Conservation (phyloP, 164 flowering plant species). For the Aristolochia contorta region DNA sequence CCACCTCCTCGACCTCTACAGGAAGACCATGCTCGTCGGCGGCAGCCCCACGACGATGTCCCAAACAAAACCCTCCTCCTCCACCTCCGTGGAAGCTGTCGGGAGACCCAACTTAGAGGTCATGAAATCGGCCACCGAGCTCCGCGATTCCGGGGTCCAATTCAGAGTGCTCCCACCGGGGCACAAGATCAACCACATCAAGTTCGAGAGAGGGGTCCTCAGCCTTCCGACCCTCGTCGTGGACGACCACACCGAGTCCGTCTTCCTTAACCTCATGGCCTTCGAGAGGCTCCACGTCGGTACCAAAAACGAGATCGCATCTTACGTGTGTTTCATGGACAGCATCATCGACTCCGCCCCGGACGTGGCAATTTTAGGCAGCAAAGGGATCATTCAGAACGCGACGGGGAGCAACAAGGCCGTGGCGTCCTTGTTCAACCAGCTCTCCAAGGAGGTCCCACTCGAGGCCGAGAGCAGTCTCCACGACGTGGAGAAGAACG, state of each 20-base stretch:
- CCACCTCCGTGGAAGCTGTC: too few species aligned
- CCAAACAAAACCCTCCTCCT: too few species aligned
- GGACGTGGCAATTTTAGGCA: slow-evolving; percentile 35
- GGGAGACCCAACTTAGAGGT: background rate
- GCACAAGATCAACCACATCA: slow-evolving; percentile 29
- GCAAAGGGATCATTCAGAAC: slow-evolving; percentile 31
- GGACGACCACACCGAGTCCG: slow-evolving; percentile 36
- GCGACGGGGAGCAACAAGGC: slow-evolving; percentile 43
- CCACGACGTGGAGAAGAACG: slow-evolving; percentile 20
- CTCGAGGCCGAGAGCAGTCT: slow-evolving; percentile 29
- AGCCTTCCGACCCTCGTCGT: slow-evolving; percentile 29
- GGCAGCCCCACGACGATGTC: background rate
- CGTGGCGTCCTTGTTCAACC: slow-evolving; percentile 41
- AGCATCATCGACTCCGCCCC: slow-evolving; percentile 33
- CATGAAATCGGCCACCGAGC: slow-evolving; percentile 21
- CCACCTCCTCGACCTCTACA: slow-evolving; percentile 1
- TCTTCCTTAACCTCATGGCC: slow-evolving; percentile 46
- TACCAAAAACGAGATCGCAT: slow-evolving; percentile 36
- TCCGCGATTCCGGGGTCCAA: slow-evolving; percentile 29
- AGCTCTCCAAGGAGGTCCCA: slow-evolving; percentile 31
- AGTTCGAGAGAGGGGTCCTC: slow-evolving; percentile 39
- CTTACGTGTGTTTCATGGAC: slow-evolving; percentile 46
- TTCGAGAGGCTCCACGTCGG: slow-evolving; percentile 45
- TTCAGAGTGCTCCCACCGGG: slow-evolving; percentile 8
- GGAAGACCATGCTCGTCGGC: background rate